Conservation (phyloP, 225 moss, liverwort and hornwort species). For the Lunularia cruciata region DNA sequence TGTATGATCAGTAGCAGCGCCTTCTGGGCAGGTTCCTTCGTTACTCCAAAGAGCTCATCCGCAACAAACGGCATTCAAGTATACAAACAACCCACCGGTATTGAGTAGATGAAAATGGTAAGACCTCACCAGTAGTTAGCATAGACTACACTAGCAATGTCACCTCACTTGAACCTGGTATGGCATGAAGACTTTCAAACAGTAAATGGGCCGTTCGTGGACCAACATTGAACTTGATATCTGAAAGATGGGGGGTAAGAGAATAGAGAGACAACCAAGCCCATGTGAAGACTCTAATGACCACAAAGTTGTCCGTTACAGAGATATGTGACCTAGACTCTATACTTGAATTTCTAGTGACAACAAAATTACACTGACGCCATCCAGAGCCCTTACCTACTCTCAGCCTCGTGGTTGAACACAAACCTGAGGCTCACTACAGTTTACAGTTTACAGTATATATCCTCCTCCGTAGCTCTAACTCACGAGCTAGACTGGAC, state of each 20-base stretch:
- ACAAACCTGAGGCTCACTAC: conserved; percentile 38
- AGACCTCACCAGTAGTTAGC: conserved; percentile 36
- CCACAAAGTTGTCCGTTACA: conserved; percentile 21
- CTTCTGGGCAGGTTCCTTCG: conserved; percentile 44
- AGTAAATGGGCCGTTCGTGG: background rate
- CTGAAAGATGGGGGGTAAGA: conserved; percentile 17
- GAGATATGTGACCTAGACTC: conserved; percentile 28
- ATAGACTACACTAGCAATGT: conserved; percentile 14
- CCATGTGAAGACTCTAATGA: conserved; percentile 33
- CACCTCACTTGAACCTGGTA: conserved; percentile 23
- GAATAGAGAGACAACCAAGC: conserved; percentile 24
- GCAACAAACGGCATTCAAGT: conserved; percentile 39
- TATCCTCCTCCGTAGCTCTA: conserved; percentile 24
- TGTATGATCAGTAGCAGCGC: conserved; percentile 27
- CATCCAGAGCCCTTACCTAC: conserved; percentile 38
- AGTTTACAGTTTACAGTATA: conserved; percentile 27
- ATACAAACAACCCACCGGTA: conserved; percentile 37
- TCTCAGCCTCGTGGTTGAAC: conserved; percentile 34
- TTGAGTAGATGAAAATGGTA: conserved; percentile 27
- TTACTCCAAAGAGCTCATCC: conserved; percentile 34
- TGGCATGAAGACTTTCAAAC: background rate
- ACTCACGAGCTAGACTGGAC: conserved; percentile 29
- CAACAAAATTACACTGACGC: conserved; percentile 32
- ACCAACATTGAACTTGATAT: conserved; percentile 25
- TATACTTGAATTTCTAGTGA: conserved; percentile 26